Conservation (phyloP, 169 alveolate species). For the Plasmodium gonderi region DNA sequence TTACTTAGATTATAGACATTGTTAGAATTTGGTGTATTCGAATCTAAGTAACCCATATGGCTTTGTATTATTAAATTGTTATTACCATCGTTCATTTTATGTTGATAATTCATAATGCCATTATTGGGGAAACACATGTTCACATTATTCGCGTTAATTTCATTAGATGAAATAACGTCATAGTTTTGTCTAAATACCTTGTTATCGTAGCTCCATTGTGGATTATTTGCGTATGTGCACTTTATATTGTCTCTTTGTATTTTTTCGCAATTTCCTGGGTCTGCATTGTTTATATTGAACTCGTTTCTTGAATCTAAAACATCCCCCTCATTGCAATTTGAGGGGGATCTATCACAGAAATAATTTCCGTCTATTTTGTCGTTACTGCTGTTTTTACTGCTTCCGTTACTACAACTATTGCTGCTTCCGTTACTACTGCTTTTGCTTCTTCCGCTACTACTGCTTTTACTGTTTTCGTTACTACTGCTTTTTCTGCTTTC, state of each 20-base stretch:
- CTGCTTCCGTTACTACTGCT: background rate
- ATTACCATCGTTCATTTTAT: slow-evolving; percentile 6
- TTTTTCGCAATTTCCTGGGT: slow-evolving; percentile 11
- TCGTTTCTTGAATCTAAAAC: slow-evolving; percentile 13
- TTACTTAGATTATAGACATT: slow-evolving; percentile 21
- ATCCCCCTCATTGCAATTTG: slow-evolving; percentile 19
- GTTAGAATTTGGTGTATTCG: slow-evolving; percentile 24
- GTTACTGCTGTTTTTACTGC: background rate
- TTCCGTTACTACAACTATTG: background rate
- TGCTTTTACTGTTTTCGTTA: background rate
- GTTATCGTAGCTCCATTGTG: slow-evolving; percentile 24
- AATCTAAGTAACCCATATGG: slow-evolving; percentile 21
- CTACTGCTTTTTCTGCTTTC: background rate
- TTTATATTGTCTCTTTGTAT: slow-evolving; percentile 19
- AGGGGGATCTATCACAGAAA: background rate
- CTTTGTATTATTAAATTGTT: slow-evolving; percentile 23
- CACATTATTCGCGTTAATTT: background rate
- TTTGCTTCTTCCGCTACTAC: background rate
- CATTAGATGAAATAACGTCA: slow-evolving; percentile 9
- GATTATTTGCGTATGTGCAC: slow-evolving; percentile 12
- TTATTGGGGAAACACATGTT: slow-evolving; percentile 2
- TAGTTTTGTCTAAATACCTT: slow-evolving; percentile 8
- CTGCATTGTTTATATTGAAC: background rate
- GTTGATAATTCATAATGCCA: slow-evolving; percentile 32
- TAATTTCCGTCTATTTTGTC: background rate